A percentile compares a stretch with the other conserved stretches of the same genome.
Evolutionary conservation across 1,139 yeast genomes (phyloP).

Genomic region (Kodamaea suecica): DNA sequence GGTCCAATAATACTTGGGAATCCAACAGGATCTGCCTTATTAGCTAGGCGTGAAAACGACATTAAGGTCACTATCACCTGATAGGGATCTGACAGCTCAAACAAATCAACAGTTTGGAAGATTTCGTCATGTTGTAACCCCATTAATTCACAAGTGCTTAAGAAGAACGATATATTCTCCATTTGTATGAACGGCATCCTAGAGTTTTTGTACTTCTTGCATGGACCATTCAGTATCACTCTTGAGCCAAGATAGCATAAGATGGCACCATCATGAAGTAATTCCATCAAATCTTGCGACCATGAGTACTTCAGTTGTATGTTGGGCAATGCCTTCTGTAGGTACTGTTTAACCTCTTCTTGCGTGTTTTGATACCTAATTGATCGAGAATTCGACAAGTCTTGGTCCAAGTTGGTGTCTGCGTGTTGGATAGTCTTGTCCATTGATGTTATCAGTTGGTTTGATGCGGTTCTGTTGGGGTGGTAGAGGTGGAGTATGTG

Average conservation of each 20-base stretch:
- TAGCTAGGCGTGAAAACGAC: constrained; percentile 59
- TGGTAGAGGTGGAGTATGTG: no score
- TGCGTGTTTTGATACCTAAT: constrained; percentile 48
- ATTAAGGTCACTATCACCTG: constrained; percentile 72
- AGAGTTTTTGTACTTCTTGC: constrained; percentile 53
- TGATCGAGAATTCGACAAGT: constrained; percentile 44
- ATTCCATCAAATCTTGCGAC: constrained; percentile 37
- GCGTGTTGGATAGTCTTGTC: constrained; percentile 20
- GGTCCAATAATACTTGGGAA: constrained; percentile 35
- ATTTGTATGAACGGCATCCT: constrained; percentile 81
- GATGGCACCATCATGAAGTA: constrained; percentile 62
- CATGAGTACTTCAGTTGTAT: constrained; percentile 19
- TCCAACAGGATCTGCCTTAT: constrained; percentile 32
- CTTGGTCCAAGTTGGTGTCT: constrained; percentile 56
- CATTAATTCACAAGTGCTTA: constrained; percentile 53
- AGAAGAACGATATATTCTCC: constrained; percentile 80
- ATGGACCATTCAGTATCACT: constrained; percentile 29
- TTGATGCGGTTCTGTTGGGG: constrained; percentile 1
- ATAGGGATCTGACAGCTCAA: constrained; percentile 70
- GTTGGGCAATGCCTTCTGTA: constrained; percentile 19
- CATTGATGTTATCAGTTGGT: constrained; percentile 3
- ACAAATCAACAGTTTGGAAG: constrained; percentile 79
- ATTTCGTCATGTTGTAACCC: constrained; percentile 84
- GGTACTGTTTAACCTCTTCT: constrained; percentile 46
- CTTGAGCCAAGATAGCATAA: constrained; percentile 51